phyloP scores from a whole-genome alignment of 495 filamentous ascomycete genomes.

The Hypoxylon crocopeplum region DNA sequence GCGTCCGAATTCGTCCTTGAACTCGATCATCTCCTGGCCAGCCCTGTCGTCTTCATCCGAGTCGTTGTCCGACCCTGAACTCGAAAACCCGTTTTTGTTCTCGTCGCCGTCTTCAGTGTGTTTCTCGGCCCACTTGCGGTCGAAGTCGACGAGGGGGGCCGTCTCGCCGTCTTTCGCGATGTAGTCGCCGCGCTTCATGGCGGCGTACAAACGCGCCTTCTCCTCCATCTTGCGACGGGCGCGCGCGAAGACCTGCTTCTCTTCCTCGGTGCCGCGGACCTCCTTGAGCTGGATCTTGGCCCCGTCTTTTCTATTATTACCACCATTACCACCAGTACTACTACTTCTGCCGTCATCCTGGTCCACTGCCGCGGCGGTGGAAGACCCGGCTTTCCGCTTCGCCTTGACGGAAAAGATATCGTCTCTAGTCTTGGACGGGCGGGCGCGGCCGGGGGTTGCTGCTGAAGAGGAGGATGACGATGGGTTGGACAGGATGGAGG shows the following conservation, averaged over 20 bases:
- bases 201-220: conserved; percentile 83
- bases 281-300: conserved; percentile 50
- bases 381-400: conserved; percentile 59
- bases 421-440: conserved; percentile 71
- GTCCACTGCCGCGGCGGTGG: conserved; percentile 1
- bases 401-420: conserved; percentile 76
- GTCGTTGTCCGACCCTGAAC: conserved; percentile 45
- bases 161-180: conserved; percentile 61
- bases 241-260: conserved; percentile 55
- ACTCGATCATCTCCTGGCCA: conserved; percentile 72
- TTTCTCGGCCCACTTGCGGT: conserved; percentile 87
- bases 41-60: conserved; percentile 48
- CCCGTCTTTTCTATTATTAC: conserved; percentile 22
- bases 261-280: conserved; percentile 53
- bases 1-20: conserved; percentile 89
- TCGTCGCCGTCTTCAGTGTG: conserved; percentile 48
- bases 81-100: conserved; percentile 42
- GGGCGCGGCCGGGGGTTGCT: conserved; percentile 61
- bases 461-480: conserved; percentile 41
- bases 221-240: conserved; percentile 82
- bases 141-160: conserved; percentile 83
- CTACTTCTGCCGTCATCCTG: conserved; percentile 45
- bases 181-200: conserved; percentile 79
- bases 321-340: conserved; percentile 19
- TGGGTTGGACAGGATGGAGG: conserved; percentile 69